Evolutionary conservation across 768 basidiomycete genomes (phyloP).

Genomic region (Daedaleopsis sinensis): DNA sequence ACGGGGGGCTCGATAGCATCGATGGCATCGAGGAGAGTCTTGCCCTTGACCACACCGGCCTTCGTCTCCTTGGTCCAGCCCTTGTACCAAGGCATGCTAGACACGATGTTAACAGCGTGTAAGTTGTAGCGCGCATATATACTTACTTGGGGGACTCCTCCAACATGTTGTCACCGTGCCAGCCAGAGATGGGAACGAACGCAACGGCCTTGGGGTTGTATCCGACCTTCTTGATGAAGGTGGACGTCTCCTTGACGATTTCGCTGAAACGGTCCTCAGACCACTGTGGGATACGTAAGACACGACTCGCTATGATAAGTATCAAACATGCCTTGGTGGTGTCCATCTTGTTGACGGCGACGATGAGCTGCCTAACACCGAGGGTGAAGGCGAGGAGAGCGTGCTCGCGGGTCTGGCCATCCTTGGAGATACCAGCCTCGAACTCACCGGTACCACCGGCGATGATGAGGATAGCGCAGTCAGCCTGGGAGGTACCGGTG

Average conservation of each 20-base stretch:
- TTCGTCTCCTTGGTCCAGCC: conserved; percentile 99
- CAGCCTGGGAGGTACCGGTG: conserved; percentile 99
- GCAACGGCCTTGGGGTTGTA: conserved; percentile 99
- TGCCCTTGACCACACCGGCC: conserved; percentile 91
- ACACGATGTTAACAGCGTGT: background rate
- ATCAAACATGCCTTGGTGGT: conserved; percentile 78
- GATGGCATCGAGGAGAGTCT: conserved; percentile 99
- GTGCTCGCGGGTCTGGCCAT: conserved; percentile 99
- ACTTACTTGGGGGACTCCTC: conserved; percentile 94
- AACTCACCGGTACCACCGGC: conserved; percentile 99
- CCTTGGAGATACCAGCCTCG: conserved; percentile 99
- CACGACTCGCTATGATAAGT: background rate
- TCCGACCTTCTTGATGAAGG: conserved; percentile 99
- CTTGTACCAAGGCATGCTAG: conserved; percentile 99
- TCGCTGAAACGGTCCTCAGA: conserved; percentile 99
- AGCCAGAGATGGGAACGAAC: conserved; percentile 99
- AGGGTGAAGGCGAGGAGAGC: conserved; percentile 99
- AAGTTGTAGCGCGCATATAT: background rate
- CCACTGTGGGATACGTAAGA: conserved; percentile 61
- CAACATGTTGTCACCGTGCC: conserved; percentile 99
- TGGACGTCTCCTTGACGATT: conserved; percentile 97
- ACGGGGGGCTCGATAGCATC: conserved; percentile 98
- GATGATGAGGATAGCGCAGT: conserved; percentile 99
- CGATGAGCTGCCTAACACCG: conserved; percentile 99
- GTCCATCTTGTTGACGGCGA: conserved; percentile 99